Evolutionary conservation across 257 asterid species (phyloP).

Genomic region (Fraxinus anomala): DNA sequence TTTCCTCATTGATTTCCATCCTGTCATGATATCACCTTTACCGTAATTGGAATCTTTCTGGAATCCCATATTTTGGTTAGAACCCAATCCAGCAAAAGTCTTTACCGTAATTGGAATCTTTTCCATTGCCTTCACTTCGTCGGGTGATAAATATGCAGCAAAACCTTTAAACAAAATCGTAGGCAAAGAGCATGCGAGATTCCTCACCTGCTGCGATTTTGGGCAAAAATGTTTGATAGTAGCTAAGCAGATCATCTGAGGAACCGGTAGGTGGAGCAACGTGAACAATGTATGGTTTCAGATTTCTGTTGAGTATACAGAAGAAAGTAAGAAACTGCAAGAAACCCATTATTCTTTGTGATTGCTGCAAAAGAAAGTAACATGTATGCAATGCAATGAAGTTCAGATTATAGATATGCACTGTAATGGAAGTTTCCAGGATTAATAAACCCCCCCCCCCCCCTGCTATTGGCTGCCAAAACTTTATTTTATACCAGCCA

Average conservation of each 20-base stretch:
- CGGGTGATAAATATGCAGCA: slow-evolving; percentile 32
- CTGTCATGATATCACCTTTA: slow-evolving; percentile 36
- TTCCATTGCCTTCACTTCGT: slow-evolving; percentile 34
- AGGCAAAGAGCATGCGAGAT: slow-evolving; percentile 36
- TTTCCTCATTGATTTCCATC: no score
- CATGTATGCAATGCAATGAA: no score
- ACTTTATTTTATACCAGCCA: neutral
- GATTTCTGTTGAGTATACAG: neutral
- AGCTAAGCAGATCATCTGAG: slow-evolving; percentile 31
- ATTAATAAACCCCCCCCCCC: no score
- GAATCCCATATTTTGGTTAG: slow-evolving; percentile 43
- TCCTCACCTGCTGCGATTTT: slow-evolving; percentile 8
- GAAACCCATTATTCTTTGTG: neutral
- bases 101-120: neutral
- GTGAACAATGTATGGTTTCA: slow-evolving; percentile 36
- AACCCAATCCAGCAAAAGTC: slow-evolving; percentile 39
- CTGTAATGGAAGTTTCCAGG: no score
- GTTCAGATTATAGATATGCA: neutral
- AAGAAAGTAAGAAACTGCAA: slow-evolving; percentile 19
- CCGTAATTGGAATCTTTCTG: slow-evolving; percentile 58
- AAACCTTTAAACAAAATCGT: slow-evolving; percentile 44
- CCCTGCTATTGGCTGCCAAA: no score
- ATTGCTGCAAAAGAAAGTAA: no score
- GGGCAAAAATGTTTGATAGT: slow-evolving; percentile 44
- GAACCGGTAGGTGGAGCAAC: slow-evolving; percentile 27